Evolutionary conservation across 2,329 filamentous ascomycete species (phyloP).

Genomic region (Celoporthe dispersa): DNA sequence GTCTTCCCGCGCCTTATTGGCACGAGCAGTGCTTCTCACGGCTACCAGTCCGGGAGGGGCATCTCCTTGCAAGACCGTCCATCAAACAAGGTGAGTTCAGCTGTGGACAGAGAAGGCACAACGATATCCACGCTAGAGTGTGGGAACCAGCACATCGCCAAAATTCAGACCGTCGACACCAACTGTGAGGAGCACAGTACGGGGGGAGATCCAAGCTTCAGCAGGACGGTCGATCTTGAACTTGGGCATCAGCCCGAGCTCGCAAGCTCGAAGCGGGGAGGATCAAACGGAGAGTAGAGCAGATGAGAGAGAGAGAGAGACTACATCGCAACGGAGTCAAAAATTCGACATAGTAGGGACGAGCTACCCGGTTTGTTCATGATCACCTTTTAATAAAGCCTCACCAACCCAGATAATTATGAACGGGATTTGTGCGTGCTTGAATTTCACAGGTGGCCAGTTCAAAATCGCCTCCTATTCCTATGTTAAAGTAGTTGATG

Average conservation of each 20-base stretch:
- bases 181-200: not conserved
- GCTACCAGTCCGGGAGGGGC: no score
- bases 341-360: not conserved
- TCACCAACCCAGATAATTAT: no score
- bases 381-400: no score
- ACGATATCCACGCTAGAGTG: not conserved
- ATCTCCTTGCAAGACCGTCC: not conserved
- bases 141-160: not conserved
- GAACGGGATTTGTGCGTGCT: no score
- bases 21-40: not conserved
- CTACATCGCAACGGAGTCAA: not conserved
- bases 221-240: not conserved
- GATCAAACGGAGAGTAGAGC: not conserved
- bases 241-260: not conserved
- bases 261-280: not conserved
- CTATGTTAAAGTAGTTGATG: no score
- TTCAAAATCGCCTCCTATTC: no score
- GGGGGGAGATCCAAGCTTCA: not conserved
- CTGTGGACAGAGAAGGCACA: not conserved
- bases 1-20: not conserved
- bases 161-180: not conserved
- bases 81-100: not conserved
- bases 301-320: not conserved
- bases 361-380: not conserved
- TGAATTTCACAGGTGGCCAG: no score